phyloP scores from a whole-genome alignment of 495 filamentous ascomycete species.

The Trichodelitschia bisporula region DNA sequence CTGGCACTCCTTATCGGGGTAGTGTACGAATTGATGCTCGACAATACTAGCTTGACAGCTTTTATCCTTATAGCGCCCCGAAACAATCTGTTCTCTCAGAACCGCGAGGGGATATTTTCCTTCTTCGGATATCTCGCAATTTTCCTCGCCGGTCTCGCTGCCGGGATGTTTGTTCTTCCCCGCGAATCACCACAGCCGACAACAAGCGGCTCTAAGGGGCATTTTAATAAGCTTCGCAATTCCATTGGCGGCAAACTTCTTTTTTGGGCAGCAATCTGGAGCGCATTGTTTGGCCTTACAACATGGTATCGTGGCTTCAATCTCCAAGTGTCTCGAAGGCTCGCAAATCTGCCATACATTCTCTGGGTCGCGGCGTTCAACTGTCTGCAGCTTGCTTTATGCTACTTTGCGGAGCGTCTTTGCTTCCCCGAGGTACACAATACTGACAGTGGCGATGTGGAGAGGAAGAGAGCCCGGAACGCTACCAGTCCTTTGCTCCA shows the following conservation, averaged over 20 bases:
- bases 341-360: constrained; percentile 86
- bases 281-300: constrained; percentile 33
- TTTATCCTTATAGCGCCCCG: constrained; percentile 72
- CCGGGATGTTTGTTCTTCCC: constrained; percentile 55
- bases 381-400: constrained; percentile 47
- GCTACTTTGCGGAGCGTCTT: constrained; percentile 47
- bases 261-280: constrained; percentile 39
- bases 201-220: constrained; percentile 14
- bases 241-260: constrained; percentile 33
- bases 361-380: constrained; percentile 86
- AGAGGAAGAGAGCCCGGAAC: constrained; percentile 30
- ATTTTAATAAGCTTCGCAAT: constrained; percentile 17
- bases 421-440: constrained; percentile 32
- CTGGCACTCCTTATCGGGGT: constrained; percentile 39
- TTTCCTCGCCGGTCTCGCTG: constrained; percentile 69
- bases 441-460: constrained; percentile 17
- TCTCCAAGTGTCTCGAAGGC: constrained; percentile 55
- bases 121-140: constrained; percentile 88
- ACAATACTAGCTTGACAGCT: constrained; percentile 50
- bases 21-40: constrained; percentile 48
- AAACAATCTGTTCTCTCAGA: constrained; percentile 46
- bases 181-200: constrained; percentile 14
- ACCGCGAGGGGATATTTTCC: constrained; percentile 64
- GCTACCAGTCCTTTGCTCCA: constrained; percentile 56
- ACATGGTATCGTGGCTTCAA: constrained; percentile 46